Evolutionary conservation across 441 rosid species (phyloP).

Genomic region (Corymbia calophylla): DNA sequence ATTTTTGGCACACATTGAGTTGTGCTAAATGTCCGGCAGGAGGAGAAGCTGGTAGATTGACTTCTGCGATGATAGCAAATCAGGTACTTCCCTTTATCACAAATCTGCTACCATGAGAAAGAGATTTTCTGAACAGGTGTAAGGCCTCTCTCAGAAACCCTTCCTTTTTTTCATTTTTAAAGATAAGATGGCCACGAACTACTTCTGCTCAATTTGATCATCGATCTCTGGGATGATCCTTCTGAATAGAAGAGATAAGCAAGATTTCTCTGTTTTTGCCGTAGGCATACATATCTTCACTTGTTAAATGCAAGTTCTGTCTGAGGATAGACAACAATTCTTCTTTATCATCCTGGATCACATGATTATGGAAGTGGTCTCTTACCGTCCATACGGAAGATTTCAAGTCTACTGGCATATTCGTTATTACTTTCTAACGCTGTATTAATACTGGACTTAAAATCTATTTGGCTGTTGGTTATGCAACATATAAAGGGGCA

Average conservation of each 20-base stretch:
- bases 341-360: not conserved
- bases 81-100: conserved; percentile 38
- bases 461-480: not conserved
- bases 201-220: not conserved
- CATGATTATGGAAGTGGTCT: not conserved
- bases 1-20: conserved; percentile 66
- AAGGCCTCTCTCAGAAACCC: not conserved
- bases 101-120: not conserved
- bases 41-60: conserved; percentile 50
- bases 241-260: not conserved
- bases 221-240: not conserved
- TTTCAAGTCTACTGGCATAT: not conserved
- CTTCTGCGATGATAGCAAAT: conserved; percentile 75
- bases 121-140: not conserved
- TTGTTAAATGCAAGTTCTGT: not conserved
- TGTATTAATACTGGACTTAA: not conserved
- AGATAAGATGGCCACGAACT: not conserved
- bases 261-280: not conserved
- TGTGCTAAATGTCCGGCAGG: conserved; percentile 75
- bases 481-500: not conserved
- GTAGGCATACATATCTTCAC: not conserved
- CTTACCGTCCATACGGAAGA: not conserved
- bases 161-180: not conserved
- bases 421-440: not conserved
- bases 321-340: not conserved